Percentiles rank a stretch among this genome's conserved stretches.
Conservation (phyloP, 2,329 filamentous ascomycete species). For the Bipolaris oryzae region DNA sequence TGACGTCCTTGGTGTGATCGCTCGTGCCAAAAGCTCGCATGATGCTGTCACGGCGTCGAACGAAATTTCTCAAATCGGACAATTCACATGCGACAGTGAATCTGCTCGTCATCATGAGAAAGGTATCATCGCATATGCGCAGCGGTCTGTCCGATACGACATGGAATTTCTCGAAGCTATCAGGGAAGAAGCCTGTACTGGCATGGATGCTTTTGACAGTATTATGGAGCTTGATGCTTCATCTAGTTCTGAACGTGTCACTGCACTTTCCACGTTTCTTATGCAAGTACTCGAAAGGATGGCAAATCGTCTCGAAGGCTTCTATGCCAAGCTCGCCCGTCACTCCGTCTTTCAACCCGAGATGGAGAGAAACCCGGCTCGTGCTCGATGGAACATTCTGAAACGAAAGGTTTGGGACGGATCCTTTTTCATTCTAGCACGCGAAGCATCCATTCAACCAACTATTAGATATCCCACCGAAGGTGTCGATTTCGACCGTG, state of each 20-base stretch:
- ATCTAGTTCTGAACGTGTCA: slow-evolving; percentile 49
- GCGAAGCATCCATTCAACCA: slow-evolving; percentile 26
- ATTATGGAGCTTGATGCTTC: slow-evolving; percentile 52
- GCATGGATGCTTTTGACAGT: slow-evolving; percentile 60
- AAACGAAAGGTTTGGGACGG: slow-evolving; percentile 57
- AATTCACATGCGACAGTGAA: slow-evolving; percentile 56
- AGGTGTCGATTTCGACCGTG: slow-evolving; percentile 55
- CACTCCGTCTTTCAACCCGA: slow-evolving; percentile 59
- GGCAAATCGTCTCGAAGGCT: slow-evolving; percentile 58
- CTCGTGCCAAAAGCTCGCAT: slow-evolving; percentile 53
- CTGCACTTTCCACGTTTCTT: slow-evolving; percentile 53
- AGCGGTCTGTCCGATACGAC: slow-evolving; percentile 57
- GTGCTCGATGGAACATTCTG: slow-evolving; percentile 60
- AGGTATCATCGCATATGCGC: slow-evolving; percentile 59
- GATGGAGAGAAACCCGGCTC: slow-evolving; percentile 60
- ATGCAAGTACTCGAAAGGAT: slow-evolving; percentile 61
- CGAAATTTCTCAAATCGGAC: slow-evolving; percentile 58
- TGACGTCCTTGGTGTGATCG: slow-evolving; percentile 54
- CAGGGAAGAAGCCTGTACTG: slow-evolving; percentile 59
- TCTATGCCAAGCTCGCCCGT: slow-evolving; percentile 59
- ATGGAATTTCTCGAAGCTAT: slow-evolving; percentile 62
- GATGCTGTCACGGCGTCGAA: slow-evolving; percentile 56
- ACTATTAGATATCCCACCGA: slow-evolving; percentile 20
- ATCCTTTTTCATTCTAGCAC: slow-evolving; percentile 58
- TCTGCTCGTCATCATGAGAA: slow-evolving; percentile 59